Conservation (phyloP, 768 basidiomycete species). For the Psilocybe subaeruginosa region DNA sequence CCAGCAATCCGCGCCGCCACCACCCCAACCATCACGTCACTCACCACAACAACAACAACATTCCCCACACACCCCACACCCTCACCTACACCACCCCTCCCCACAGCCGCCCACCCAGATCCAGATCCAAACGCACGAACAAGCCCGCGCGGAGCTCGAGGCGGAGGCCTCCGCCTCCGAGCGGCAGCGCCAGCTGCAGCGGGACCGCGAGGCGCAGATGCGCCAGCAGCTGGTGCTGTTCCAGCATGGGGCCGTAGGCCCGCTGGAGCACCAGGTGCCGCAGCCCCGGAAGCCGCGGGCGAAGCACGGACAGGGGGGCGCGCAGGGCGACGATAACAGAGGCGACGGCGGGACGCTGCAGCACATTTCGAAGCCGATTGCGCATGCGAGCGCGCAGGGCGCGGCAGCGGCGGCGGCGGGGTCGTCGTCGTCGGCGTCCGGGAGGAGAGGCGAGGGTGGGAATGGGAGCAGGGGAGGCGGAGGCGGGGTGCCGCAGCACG, state of each 20-base stretch:
- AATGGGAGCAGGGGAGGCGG: background rate
- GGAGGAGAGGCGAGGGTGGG: no score
- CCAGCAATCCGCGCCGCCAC: background rate
- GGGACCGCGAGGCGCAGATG: background rate
- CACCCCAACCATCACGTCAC: no score
- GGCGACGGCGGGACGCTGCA: background rate
- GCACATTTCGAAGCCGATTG: background rate
- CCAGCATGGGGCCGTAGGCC: background rate
- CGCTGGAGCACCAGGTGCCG: conserved; percentile 1
- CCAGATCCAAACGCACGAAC: background rate
- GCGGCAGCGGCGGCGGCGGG: background rate
- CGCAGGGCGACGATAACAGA: background rate
- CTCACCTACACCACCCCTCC: no score
- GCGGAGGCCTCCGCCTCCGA: no score
- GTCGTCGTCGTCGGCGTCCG: no score
- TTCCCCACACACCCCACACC: no score
- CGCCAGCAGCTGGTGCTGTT: background rate
- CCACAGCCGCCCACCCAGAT: background rate
- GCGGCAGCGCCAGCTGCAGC: no score
- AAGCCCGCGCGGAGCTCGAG: background rate
- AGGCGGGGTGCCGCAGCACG: background rate
- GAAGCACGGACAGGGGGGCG: background rate
- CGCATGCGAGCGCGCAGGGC: background rate
- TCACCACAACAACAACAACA: no score
- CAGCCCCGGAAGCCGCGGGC: background rate